Conservation (phyloP, 1,284 basidiomycete species). For the Cutaneotrichosporon sp. region DNA sequence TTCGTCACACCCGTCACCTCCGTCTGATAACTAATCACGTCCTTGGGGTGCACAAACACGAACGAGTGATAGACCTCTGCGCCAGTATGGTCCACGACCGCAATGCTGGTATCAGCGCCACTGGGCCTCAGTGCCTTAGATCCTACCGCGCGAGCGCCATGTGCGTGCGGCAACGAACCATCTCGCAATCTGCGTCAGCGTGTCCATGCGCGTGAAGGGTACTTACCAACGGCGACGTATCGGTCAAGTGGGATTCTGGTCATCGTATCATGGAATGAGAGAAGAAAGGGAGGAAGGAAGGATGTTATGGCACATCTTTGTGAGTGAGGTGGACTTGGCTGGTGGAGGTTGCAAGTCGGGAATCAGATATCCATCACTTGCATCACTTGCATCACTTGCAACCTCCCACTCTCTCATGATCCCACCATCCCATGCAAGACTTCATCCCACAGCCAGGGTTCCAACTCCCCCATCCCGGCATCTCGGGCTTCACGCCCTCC, state of each 20-base stretch:
- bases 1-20: conserved; percentile 55
- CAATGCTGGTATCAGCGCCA: conserved; percentile 35
- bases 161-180: conserved; percentile 31
- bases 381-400: background rate
- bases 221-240: conserved; percentile 42
- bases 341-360: conserved; percentile 1
- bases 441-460: background rate
- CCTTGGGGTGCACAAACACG: conserved; percentile 54
- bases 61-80: conserved; percentile 54
- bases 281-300: background rate
- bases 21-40: conserved; percentile 58
- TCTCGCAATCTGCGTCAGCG: conserved; percentile 44
- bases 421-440: background rate
- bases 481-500: conserved; percentile 10
- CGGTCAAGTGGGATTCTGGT: conserved; percentile 21
- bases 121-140: too few relatives aligned
- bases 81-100: conserved; percentile 57
- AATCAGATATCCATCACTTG: background rate
- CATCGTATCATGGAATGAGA: background rate
- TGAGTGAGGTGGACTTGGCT: background rate
- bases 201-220: background rate
- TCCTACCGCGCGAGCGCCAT: conserved; percentile 34
- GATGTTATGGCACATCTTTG: background rate
- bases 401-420: background rate
- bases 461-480: conserved; percentile 20